Base-by-base conservation (phyloP, 208 protist species). In the Acanthamoeba royreba region DNA sequence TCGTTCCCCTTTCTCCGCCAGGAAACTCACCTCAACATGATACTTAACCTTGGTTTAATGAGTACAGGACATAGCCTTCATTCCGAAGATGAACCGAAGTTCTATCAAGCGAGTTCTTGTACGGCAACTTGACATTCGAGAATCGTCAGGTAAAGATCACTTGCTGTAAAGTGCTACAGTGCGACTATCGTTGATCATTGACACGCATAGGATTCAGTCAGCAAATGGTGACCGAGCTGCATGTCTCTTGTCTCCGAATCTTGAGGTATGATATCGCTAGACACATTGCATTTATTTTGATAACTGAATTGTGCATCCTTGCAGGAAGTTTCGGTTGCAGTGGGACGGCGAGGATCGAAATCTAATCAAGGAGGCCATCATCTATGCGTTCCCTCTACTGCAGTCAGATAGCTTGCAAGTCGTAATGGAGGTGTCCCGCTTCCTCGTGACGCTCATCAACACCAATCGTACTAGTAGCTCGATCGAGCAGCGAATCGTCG, bases 291-390 rank as follows among this genome's bases (percentile, higher is more conserved):
- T 4, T 81, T 45, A 45, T 13, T 38, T 35, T 47, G n/a, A n/a
- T n/a, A n/a, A n/a, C n/a, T n/a, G n/a, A n/a, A n/a, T n/a, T n/a
- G n/a, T n/a, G n/a, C n/a, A n/a, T n/a, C 53, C n/a, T 61, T n/a
- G 31, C 43, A 90, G 83, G 42, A 63, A 66, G 28, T 63, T 90
- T 17, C 83, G 35, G 38, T n/a, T 90, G 49, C 45, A 33, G 4
- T 90, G 83, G 83, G 83, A 90, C 40, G 43, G 83, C 83, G 83
- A 90, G 25, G 83, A 90, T 52, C 28, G 55, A 7, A 69, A 61
- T 33, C 83, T 92, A 17, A 92, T 92, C 53, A 92, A 81, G 88
- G 88, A 92, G 28, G 88, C 88, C 2, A 81, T 92, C 43, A 81
- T 92, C 40, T 72, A 72, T 22, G 58, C 88, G 13, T 92, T 92